A percentile compares a stretch with the other conserved stretches of the same genome.
phyloP scores from a whole-genome alignment of 1,284 basidiomycete species.

The Stereum hirsutum region DNA sequence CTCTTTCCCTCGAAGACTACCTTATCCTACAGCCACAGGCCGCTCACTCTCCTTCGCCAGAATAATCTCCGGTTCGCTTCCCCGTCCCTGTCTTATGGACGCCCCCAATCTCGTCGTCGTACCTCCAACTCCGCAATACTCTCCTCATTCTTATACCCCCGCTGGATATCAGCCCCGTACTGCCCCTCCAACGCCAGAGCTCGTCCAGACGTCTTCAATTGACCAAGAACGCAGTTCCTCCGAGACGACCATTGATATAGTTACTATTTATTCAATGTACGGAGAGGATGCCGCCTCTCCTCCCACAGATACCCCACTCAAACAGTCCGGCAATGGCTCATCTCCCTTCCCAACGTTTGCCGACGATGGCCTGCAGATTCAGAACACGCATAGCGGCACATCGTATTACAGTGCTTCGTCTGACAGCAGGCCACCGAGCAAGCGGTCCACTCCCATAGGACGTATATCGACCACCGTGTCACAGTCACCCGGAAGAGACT shows the following conservation, averaged over 20 bases:
- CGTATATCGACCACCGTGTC: slow-evolving; percentile 1
- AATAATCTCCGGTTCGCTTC: slow-evolving; percentile 1
- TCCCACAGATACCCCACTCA: slow-evolving; percentile 3
- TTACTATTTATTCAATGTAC: slow-evolving; percentile 16
- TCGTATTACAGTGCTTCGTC: slow-evolving; percentile 10
- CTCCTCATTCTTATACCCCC: slow-evolving; percentile 1
- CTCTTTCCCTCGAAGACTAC: background rate
- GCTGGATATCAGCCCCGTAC: slow-evolving; percentile 9
- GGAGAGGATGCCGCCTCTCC: slow-evolving; percentile 11
- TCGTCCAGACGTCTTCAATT: slow-evolving; percentile 10
- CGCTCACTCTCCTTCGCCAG: too few species aligned
- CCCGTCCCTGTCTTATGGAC: slow-evolving; percentile 10
- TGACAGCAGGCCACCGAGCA: slow-evolving; percentile 6
- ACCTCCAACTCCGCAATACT: slow-evolving; percentile 9
- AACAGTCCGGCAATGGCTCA: slow-evolving; percentile 3
- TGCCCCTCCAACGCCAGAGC: slow-evolving; percentile 12
- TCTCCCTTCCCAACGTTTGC: slow-evolving; percentile 1
- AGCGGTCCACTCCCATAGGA: slow-evolving; percentile 2
- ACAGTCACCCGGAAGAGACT: slow-evolving; percentile 2
- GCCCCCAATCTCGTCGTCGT: slow-evolving; percentile 12
- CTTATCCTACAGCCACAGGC: too few species aligned
- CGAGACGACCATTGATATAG: slow-evolving; percentile 13
- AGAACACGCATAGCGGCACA: slow-evolving; percentile 6
- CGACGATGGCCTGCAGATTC: too few species aligned
- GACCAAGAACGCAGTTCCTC: slow-evolving; percentile 12